A percentile compares a stretch with the other conserved stretches of the same genome.
These are phyloP conservation scores for Lactarius pseudohatsudake DNA, from an alignment of 768 basidiomycete species.

Conservation along the genomic window DNA sequence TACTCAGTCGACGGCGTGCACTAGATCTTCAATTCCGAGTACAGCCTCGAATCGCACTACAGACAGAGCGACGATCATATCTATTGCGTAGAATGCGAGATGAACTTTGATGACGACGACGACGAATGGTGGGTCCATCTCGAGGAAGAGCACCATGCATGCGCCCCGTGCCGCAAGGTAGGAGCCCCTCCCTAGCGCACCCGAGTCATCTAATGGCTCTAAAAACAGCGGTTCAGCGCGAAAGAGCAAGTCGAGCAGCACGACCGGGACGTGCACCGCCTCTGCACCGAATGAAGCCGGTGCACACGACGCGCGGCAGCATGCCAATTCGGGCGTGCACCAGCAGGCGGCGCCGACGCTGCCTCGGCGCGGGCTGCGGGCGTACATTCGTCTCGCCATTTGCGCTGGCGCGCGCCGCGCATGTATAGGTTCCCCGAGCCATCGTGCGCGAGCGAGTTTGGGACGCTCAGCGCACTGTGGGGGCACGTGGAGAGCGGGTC, in stretches of 20 bases:
- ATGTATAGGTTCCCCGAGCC: too few relatives aligned
- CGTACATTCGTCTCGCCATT: constrained; percentile 50
- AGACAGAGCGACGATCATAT: constrained; percentile 28
- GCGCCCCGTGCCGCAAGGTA: constrained; percentile 1
- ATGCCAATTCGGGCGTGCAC: constrained; percentile 55
- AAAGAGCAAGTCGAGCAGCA: background rate
- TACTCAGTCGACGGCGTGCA: background rate
- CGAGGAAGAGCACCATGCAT: background rate
- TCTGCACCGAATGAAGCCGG: constrained; percentile 41
- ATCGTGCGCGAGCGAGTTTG: background rate
- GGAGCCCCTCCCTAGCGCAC: too few relatives aligned
- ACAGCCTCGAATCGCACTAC: constrained; percentile 49
- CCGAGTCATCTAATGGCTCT: too few relatives aligned
- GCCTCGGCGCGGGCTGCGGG: constrained; percentile 44
- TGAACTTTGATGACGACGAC: background rate
- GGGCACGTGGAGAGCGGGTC: background rate
- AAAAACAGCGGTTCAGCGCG: background rate
- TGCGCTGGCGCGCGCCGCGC: too few relatives aligned
- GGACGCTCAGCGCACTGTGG: constrained; percentile 5
- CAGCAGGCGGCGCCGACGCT: constrained; percentile 36
- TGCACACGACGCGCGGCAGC: constrained; percentile 42
- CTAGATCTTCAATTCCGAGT: constrained; percentile 41
- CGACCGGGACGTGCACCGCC: constrained; percentile 44
- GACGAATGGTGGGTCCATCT: constrained; percentile 5
- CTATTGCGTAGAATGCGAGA: constrained; percentile 11